phyloP scores from a whole-genome alignment of 176 grass and related monocot genomes.

The Juncus effusus region DNA sequence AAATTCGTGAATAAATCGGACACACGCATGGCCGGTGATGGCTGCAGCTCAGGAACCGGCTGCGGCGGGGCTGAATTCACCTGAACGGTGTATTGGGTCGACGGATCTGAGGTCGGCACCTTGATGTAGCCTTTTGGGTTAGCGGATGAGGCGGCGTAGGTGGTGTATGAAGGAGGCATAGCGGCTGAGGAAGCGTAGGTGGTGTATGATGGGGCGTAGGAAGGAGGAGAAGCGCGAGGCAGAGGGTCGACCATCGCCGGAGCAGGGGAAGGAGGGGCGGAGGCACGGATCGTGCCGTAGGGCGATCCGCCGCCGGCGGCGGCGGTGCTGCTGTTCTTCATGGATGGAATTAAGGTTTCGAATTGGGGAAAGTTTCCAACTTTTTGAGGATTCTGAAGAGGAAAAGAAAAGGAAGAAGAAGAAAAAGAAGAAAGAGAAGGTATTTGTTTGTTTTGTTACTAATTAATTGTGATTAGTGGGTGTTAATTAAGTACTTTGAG shows the following conservation, averaged over 20 bases:
- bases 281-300: conserved; percentile 20
- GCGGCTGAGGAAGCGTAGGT: not conserved
- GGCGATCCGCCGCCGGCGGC: not conserved
- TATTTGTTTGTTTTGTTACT: not conserved
- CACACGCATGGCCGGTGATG: conserved; percentile 37
- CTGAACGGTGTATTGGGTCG: conserved; percentile 16
- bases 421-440: not conserved
- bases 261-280: conserved; percentile 20
- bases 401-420: not conserved
- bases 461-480: not conserved
- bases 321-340: conserved; percentile 10
- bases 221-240: not conserved
- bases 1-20: conserved; percentile 56
- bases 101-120: conserved; percentile 35
- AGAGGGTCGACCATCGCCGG: conserved; percentile 8
- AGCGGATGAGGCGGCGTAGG: conserved; percentile 17
- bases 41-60: conserved; percentile 29
- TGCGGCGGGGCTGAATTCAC: not conserved
- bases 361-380: not conserved
- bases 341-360: conserved; percentile 1
- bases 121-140: conserved; percentile 31
- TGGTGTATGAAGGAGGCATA: not conserved
- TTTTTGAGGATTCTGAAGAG: not conserved
- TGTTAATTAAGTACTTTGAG: too few relatives aligned
- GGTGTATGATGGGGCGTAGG: conserved; percentile 14